A percentile compares a stretch with the other conserved stretches of the same genome.
Conservation (phyloP, 371 early-diverging fungal species). For the Mucor piriformis region DNA sequence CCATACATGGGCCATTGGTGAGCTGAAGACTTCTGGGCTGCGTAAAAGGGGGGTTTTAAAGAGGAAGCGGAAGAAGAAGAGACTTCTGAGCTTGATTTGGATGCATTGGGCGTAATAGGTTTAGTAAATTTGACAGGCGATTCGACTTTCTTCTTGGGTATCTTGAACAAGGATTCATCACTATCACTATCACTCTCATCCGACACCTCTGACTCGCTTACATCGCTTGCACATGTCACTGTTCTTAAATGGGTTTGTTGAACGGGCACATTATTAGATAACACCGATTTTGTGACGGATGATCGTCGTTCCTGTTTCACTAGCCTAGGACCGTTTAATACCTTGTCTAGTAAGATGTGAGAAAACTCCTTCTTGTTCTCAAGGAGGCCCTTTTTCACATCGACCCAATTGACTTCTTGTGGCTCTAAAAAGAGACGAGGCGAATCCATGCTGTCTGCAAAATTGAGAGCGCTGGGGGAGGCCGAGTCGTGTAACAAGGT, state of each 20-base stretch:
- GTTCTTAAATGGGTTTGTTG: slow-evolving; percentile 24
- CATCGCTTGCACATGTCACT: slow-evolving; percentile 44
- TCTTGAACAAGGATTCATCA: slow-evolving; percentile 15
- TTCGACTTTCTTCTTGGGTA: not conserved
- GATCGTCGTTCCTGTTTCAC: not conserved
- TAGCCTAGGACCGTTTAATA: slow-evolving; percentile 3
- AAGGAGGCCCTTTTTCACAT: slow-evolving; percentile 26
- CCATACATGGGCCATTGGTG: slow-evolving; percentile 20
- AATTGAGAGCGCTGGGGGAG: slow-evolving; percentile 38
- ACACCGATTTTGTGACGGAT: not conserved
- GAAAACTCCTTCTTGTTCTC: slow-evolving; percentile 36
- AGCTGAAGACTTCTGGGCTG: slow-evolving; percentile 1
- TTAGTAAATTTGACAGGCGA: not conserved
- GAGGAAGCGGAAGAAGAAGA: slow-evolving; percentile 7
- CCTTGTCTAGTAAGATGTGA: slow-evolving; percentile 26
- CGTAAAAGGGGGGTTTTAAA: slow-evolving; percentile 11
- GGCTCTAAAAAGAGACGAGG: slow-evolving; percentile 42
- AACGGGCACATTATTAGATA: not conserved
- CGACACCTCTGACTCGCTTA: slow-evolving; percentile 32
- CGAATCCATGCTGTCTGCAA: slow-evolving; percentile 22
- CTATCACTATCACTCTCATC: slow-evolving; percentile 23
- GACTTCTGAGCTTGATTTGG: slow-evolving; percentile 24
- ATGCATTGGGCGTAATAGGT: slow-evolving; percentile 18
- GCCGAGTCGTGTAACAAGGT: slow-evolving; percentile 33
- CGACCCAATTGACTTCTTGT: slow-evolving; percentile 27